Evolutionary conservation across 306 rosid genomes (phyloP), one percentile per base, ranked within the genome.

Genomic region (Cucurbita maxima): DNA sequence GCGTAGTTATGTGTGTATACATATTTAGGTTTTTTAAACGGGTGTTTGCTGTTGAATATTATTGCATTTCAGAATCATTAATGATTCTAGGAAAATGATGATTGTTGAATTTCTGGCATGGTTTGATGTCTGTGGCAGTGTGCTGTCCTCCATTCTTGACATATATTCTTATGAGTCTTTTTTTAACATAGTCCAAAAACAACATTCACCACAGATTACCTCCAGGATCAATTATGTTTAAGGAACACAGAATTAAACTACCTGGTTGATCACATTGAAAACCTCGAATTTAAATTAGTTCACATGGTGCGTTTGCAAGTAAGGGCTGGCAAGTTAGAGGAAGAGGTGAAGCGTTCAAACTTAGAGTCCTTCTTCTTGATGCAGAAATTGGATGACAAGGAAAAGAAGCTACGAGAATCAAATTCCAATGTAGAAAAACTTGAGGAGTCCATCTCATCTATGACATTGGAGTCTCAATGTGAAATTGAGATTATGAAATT

Each of bases 401-500:
- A 90, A 81, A 20, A 67, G 57, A 90, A 87, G 64, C 71, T 87
- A 71, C 86, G 72, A 76, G 81, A 84, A 71, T 90, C 96, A 58
- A 58, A 79, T 77, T 72, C 80, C 79, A 78, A 72, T 60, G 56
- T 88, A 43, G 96, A 83, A 83, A 87, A 85, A 83, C 84, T 88
- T 45, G 87, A 88, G 83, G 94, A 82, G 81, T 82, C 89, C 40
- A 78, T 93, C 80, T 82, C 96, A 57, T 83, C 92, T 61, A 72
- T 86, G 77, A 80, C 87, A 67, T 81, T 93, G 83, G 98, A 93
- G 76, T 88, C 96, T 71, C 92, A 93, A 75, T 87, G 91, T 79
- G 98, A 93, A 86, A 80, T 93, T 63, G 96, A 93, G 84, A 87
- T 92, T 79, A 79, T 90, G 89, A 93, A 84, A 81, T 91, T 90